Base-by-base conservation (phyloP, 1,284 basidiomycete species). In the Sporisorium exsertum region DNA sequence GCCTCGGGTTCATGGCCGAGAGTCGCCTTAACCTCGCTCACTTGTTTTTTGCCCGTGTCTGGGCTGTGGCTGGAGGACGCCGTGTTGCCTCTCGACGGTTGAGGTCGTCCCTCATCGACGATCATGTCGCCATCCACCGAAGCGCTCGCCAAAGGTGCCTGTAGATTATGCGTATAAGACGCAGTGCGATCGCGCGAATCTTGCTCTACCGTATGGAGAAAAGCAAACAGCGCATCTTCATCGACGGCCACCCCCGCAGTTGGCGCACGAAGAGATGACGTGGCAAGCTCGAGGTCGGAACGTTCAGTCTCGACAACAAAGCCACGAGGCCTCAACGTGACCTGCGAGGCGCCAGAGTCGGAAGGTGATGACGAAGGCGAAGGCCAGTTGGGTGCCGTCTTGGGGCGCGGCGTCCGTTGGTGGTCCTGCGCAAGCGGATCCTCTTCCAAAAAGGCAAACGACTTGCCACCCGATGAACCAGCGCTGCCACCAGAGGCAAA, bases 191-290 rank as follows among this genome's bases (percentile, higher is more conserved):
- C 64, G 6, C 55, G 69, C 26, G 69, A 58, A 32, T 77, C 74
- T 33, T 72, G 53, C 29, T 77, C 74, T 8, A 77, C 69, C 10
- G 69, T 72, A 12, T 77, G 51, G 3, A 64, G 62, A 27, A 77
- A 77, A 5, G 69, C 69, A 1, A 77, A 42, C 16, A 77, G 49
- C 3, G 66, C 69, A 42, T 76, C 55, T 7, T 76, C 73, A 16
- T 76, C 73, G 15, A 59, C 68, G 5, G 57, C 32, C 22, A 50
- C 58, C 26, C 29, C 35, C 4, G 35, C n/a, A 12, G 29, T 40
- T 40, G 46, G 16, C 22, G 33, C 7, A 20, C 6, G 47, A n/a
- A 6, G 27, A 43, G 24, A 33, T 27, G 37, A 0, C 24, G 40
- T 20, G 4, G n/a, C n/a, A n/a, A 24, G 43, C 5, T 49, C 24